Evolutionary conservation across 306 rosid genomes (phyloP).

Genomic region (Cicer pinnatifidum): DNA sequence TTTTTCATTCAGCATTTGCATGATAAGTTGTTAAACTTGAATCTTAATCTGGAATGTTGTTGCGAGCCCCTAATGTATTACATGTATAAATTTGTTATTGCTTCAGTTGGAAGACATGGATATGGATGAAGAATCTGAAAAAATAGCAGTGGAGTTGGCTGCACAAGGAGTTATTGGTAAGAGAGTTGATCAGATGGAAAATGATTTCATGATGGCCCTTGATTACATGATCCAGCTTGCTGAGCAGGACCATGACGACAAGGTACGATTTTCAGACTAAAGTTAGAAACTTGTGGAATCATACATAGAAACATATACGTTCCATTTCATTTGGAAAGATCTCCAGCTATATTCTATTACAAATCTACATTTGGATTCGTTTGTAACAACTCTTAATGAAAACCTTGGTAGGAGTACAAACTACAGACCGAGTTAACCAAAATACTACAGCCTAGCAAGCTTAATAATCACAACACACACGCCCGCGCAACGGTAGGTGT

Average conservation of each 20-base stretch:
- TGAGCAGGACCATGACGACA: conserved; percentile 82
- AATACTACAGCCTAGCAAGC: too few relatives aligned
- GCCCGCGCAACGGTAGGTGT: background rate
- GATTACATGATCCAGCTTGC: conserved; percentile 93
- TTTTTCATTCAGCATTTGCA: conserved; percentile 4
- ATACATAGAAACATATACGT: conserved; percentile 8
- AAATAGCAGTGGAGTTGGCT: conserved; percentile 91
- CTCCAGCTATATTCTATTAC: background rate
- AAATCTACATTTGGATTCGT: background rate
- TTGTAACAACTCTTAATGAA: too few relatives aligned
- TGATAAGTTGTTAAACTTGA: background rate
- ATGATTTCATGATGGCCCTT: conserved; percentile 87
- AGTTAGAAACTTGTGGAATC: conserved; percentile 4
- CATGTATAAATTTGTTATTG: conserved; percentile 19
- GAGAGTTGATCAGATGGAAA: conserved; percentile 95
- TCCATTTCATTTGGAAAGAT: background rate
- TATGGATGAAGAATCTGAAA: conserved; percentile 89
- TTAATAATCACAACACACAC: background rate
- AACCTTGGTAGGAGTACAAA: too few relatives aligned
- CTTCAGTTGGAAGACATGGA: conserved; percentile 83
- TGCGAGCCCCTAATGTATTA: background rate
- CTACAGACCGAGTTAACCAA: too few relatives aligned
- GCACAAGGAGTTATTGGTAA: conserved; percentile 97
- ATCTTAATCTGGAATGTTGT: conserved; percentile 3
- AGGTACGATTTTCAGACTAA: conserved; percentile 54